A percentile compares a stretch with the other conserved stretches of the same genome.
These are phyloP conservation scores for Melastoma malabathricum DNA, from an alignment of 345 rosid species.

Conservation along the genomic window DNA sequence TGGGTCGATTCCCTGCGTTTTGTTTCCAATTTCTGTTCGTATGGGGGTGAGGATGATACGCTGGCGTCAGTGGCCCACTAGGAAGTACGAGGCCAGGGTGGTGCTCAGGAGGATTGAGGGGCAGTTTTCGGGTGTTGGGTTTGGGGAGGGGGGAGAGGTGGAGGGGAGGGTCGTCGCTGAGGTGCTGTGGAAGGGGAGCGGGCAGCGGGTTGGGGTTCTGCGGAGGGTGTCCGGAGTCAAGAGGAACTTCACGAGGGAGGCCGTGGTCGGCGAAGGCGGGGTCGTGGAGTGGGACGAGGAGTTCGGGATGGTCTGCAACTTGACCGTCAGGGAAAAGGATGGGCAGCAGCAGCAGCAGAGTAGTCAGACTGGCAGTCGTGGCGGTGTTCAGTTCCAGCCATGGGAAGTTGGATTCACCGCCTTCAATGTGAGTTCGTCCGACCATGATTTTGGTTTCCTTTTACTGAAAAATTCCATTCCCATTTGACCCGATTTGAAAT, in stretches of 20 bases:
- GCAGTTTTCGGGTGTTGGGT: constrained; percentile 14
- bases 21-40: neutral
- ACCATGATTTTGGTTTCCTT: neutral
- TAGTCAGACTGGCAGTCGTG: too few species aligned
- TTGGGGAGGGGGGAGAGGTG: neutral
- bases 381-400: constrained; percentile 9
- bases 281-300: constrained; percentile 33
- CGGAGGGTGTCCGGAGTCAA: constrained; percentile 16
- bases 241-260: constrained; percentile 35
- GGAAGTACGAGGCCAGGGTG: constrained; percentile 29
- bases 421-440: constrained; percentile 21
- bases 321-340: constrained; percentile 16
- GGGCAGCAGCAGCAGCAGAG: too few species aligned
- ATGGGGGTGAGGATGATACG: constrained; percentile 43
- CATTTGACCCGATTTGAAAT: neutral
- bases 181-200: constrained; percentile 35
- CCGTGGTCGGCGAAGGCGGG: constrained; percentile 11
- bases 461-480: neutral
- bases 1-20: neutral
- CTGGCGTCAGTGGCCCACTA: constrained; percentile 43
- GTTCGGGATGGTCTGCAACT: constrained; percentile 21
- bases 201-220: constrained; percentile 18
- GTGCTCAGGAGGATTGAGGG: constrained; percentile 29
- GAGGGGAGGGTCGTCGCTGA: constrained; percentile 19
- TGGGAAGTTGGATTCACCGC: constrained; percentile 36